Percentiles rank a stretch among this genome's conserved stretches.
Evolutionary conservation across 116 monocot genomes (phyloP).

Genomic region (Zostera marina): DNA sequence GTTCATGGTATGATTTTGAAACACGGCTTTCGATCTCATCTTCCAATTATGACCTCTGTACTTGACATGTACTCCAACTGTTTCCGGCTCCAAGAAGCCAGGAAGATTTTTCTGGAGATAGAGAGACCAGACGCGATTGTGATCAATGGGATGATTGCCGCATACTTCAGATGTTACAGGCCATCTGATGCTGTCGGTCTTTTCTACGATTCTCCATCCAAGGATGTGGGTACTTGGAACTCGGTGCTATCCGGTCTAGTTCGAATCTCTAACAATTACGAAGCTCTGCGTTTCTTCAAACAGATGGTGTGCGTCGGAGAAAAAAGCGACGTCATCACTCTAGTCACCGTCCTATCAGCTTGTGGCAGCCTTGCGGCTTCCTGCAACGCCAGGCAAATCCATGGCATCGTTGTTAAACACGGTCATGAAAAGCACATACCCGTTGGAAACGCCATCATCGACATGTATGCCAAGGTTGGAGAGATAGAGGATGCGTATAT

Average conservation of each 20-base stretch:
- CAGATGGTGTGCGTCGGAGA: slow-evolving; percentile 4
- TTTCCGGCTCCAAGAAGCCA: not conserved
- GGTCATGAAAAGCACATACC: not conserved
- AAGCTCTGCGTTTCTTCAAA: slow-evolving; percentile 11
- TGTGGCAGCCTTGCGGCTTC: slow-evolving; percentile 2
- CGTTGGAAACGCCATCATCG: slow-evolving; percentile 22
- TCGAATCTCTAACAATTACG: not conserved
- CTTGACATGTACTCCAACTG: slow-evolving; percentile 7
- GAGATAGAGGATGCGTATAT: slow-evolving; percentile 15
- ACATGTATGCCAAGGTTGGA: slow-evolving; percentile 47
- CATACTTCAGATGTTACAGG: slow-evolving; percentile 3
- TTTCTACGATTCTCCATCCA: slow-evolving; percentile 1
- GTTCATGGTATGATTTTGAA: slow-evolving; percentile 5
- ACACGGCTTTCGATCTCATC: not conserved
- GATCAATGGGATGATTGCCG: slow-evolving; percentile 8
- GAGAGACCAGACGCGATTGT: not conserved
- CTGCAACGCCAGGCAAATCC: not conserved
- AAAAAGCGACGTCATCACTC: not conserved
- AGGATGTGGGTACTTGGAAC: slow-evolving; percentile 11
- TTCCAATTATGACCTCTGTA: slow-evolving; percentile 6
- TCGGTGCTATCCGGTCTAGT: slow-evolving; percentile 8
- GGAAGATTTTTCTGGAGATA: not conserved
- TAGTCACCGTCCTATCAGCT: slow-evolving; percentile 4
- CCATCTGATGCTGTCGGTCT: slow-evolving; percentile 1
- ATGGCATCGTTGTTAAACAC: not conserved